Base-by-base conservation (phyloP, 148 eudicot species). In the Selenicereus undatus region DNA sequence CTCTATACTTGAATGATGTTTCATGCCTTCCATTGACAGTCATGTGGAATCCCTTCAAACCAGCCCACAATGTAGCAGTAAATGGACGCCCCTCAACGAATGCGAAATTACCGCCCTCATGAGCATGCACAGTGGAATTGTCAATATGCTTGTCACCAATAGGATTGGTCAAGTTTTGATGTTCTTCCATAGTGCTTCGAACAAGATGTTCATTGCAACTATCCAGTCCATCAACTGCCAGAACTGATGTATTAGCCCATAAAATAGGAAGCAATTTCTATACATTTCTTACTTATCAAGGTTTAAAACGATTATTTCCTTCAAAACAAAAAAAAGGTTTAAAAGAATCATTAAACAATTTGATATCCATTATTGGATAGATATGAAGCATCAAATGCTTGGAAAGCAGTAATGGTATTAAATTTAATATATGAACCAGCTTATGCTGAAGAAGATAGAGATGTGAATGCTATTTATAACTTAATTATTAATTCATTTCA, bases 11-110 rank as follows among this genome's bases (percentile, higher is more conserved):
- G 81, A 93, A 96, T 83, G 99, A 93, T 43, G 99, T 92, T 79
- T 90, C 93, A 79, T 93, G 99, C 87, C 96, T 93, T 87, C 99
- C 99, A 85, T 93, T 91, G 71, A 96, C 94, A 82, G 95, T 90
- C 93, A 92, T 89, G 85, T 96, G 97, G 80, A 93, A 92, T 81
- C 98, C 99, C 88, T 93, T 97, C 76, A 73, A 81, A 54, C 99
- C 99, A 83, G 82, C 91, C 94, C 99, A 88, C 51, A 96, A 30
- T 68, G 99, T 91, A 16, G 95, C 97, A 80, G 91, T 86, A 81
- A 96, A 96, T 71, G 91, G 91, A 84, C 85, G 88, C 27, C 95
- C 94, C 79, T 92, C 94, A 71, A 74, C 81, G 84, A 93, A 96
- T 29, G 97, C 98, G 83, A 90, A 93, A 82, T 85, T 84, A 35